Conservation (phyloP, 108 stramenopile species). For the Seminavis robusta region DNA sequence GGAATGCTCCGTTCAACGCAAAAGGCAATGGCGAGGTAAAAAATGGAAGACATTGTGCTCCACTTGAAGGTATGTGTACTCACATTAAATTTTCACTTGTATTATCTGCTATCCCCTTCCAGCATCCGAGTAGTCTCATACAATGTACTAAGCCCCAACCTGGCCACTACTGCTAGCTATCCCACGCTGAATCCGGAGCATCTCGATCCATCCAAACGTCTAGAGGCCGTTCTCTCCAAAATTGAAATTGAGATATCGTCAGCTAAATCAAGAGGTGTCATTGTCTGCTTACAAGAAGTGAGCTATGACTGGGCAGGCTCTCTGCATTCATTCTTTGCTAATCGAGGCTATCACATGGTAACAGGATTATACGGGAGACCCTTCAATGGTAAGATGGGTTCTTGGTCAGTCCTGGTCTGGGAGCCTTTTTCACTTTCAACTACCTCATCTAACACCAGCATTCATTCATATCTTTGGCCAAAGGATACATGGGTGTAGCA, state of each 20-base stretch:
- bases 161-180: conserved; percentile 65
- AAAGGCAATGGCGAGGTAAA: too few species aligned
- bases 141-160: conserved; percentile 87
- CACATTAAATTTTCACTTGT: too few species aligned
- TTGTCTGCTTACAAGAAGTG: conserved; percentile 89
- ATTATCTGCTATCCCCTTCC: too few species aligned
- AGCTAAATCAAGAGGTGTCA: conserved; percentile 7
- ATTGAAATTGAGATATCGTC: conserved; percentile 64
- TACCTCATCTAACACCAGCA: too few species aligned
- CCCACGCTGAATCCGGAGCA: conserved; percentile 63
- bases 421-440: too few species aligned
- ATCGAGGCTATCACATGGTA: conserved; percentile 80
- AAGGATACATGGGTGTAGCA: conserved; percentile 88
- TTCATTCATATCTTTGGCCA: too few species aligned
- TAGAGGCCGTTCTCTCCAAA: conserved; percentile 63
- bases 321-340: conserved; percentile 83
- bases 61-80: too few species aligned
- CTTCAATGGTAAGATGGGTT: too few species aligned
- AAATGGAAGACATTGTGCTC: too few species aligned
- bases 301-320: conserved; percentile 69
- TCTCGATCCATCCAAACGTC: conserved; percentile 57
- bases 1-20: too few species aligned
- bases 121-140: conserved; percentile 74
- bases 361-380: conserved; percentile 86
- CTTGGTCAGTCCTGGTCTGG: too few species aligned